Evolutionary conservation across 495 filamentous ascomycete species (phyloP), one percentile per base, ranked within the genome.

Genomic region (Cercophora samala): DNA sequence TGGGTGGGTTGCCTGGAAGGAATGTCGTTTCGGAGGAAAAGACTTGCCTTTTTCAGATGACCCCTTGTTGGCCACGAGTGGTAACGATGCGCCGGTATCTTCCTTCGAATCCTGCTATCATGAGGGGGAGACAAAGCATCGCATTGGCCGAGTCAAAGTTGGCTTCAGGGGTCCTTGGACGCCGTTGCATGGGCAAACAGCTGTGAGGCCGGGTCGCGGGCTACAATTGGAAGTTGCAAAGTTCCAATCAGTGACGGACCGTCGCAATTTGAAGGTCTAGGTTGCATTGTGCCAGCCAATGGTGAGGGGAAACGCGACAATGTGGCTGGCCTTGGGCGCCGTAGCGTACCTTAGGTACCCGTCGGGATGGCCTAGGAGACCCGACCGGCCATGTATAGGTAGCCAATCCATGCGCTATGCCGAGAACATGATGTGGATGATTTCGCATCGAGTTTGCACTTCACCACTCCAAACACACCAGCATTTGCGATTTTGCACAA

Each of bases 161-260:
- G 4, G 21, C n/a, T 22, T 62, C 60, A 37, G 60, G 24, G 60
- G 60, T 62, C 58, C 54, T 60, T 63, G 37, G 60, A 59, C n/a
- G 53, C 53, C 22, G 5, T 60, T 46, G 17, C 29, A 46, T 29
- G 26, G n/a, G 15, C 26, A 9, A 21, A 25, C 32, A 37, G 8
- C 8, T 62, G 60, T 24, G 21, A 46, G 60, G 17, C 9, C 58
- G 58, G 60, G 5, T 62, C 22, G 60, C 9, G 60, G 32, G 58
- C 25, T 55, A 9, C 17, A 53, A 5, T 32, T 46, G 6, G 26
- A 69, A 53, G 56, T 62, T 64, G 65, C 56, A 17, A 60, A 37
- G n/a, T 58, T 22, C 26, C 63, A 42, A 42, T 32, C 32, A 21
- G 8, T 5, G n/a, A 0, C 9, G 42, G 9, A 62, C 52, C 5